Conservation (phyloP, 2,329 filamentous ascomycete species). For the Sordariomycetes sp. region DNA sequence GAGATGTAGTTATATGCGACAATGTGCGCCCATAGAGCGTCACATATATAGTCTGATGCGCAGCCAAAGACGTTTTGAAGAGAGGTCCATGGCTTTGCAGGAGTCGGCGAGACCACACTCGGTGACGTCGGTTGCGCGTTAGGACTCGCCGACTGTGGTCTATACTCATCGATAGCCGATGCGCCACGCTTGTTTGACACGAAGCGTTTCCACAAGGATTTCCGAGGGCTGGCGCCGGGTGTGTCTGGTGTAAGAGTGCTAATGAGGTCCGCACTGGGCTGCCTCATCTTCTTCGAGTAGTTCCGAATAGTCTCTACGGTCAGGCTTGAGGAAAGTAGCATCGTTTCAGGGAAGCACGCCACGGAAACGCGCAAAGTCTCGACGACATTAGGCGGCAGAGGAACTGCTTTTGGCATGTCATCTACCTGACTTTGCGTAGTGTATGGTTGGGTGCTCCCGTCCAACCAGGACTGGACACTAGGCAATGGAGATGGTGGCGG, state of each 20-base stretch:
- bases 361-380: constrained; percentile 45
- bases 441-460: constrained; percentile 19
- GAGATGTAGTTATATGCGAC: constrained; percentile 50
- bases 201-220: constrained; percentile 26
- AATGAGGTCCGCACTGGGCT: constrained; percentile 18
- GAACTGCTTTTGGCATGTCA: constrained; percentile 29
- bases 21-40: constrained; percentile 50
- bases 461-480: constrained; percentile 25
- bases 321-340: constrained; percentile 45
- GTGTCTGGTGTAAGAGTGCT: constrained; percentile 10
- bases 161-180: neutral
- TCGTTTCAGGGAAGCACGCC: constrained; percentile 49
- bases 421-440: constrained; percentile 19
- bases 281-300: constrained; percentile 43
- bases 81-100: constrained; percentile 27
- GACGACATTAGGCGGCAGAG: constrained; percentile 41
- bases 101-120: constrained; percentile 7
- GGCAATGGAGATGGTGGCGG: constrained; percentile 23
- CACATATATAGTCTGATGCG: constrained; percentile 45
- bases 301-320: constrained; percentile 48
- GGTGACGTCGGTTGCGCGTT: constrained; percentile 3
- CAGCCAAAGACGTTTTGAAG: constrained; percentile 43
- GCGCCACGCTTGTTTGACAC: constrained; percentile 16
- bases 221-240: constrained; percentile 9
- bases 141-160: constrained; percentile 3